These are phyloP conservation scores for Hypoxylon sp. DNA, from an alignment of 2,329 filamentous ascomycete genomes.

Conservation along the genomic window DNA sequence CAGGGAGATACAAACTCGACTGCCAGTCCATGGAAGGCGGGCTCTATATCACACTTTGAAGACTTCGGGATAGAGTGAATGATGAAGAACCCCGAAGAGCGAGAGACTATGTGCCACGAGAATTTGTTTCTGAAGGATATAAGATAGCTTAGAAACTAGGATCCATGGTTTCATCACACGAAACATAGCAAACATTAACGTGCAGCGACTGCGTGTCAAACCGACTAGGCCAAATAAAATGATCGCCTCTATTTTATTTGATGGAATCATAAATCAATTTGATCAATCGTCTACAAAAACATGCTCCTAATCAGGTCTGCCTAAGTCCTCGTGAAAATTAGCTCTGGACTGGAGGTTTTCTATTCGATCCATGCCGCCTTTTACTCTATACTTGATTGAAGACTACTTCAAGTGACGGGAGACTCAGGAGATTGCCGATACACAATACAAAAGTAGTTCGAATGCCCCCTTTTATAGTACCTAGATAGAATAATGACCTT, in stretches of 20 bases:
- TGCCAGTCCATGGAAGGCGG: conserved; percentile 30
- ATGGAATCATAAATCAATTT: not conserved
- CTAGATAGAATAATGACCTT: not conserved
- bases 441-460: not conserved
- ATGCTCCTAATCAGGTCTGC: too few relatives aligned
- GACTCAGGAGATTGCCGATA: too few relatives aligned
- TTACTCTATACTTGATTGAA: too few relatives aligned
- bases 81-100: not conserved
- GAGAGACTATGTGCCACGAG: not conserved
- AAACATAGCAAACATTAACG: not conserved
- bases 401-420: too few relatives aligned
- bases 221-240: not conserved
- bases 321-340: too few relatives aligned
- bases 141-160: too few relatives aligned
- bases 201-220: not conserved
- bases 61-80: not conserved
- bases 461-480: not conserved
- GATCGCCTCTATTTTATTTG: not conserved
- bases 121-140: not conserved
- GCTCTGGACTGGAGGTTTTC: too few relatives aligned
- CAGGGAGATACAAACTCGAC: conserved; percentile 32
- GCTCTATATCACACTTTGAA: conserved; percentile 27
- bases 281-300: not conserved
- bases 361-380: too few relatives aligned
- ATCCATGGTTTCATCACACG: too few relatives aligned